A percentile compares a stretch with the other conserved stretches of the same genome.
Conservation (phyloP, 805 yeast species). For the Wickerhamomyces mucosus region DNA sequence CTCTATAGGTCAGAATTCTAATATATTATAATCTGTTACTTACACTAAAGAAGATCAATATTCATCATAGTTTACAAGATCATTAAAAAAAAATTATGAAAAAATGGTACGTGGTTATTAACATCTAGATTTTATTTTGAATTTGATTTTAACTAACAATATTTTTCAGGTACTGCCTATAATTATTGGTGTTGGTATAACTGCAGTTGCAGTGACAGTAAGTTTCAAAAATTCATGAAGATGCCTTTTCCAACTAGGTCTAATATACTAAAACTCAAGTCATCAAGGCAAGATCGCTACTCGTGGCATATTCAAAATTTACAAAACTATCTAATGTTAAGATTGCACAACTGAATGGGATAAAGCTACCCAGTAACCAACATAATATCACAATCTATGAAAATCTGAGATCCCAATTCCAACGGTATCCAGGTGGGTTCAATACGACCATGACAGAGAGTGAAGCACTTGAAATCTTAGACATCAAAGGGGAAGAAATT, state of each 20-base stretch:
- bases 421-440: constrained; percentile 51
- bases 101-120: too few species aligned
- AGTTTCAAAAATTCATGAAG: constrained; percentile 9
- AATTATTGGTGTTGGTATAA: constrained; percentile 44
- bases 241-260: background rate
- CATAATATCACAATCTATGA: constrained; percentile 9
- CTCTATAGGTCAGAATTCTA: too few species aligned
- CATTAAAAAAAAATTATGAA: too few species aligned
- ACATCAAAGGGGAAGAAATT: constrained; percentile 48
- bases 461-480: constrained; percentile 60
- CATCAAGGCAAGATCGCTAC: constrained; percentile 26
- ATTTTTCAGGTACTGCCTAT: constrained; percentile 46
- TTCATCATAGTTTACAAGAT: too few species aligned
- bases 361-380: constrained; percentile 14
- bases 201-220: constrained; percentile 40
- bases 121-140: too few species aligned
- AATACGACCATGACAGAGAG: constrained; percentile 53
- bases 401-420: constrained; percentile 21
- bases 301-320: constrained; percentile 24
- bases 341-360: constrained; percentile 32
- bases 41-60: too few species aligned
- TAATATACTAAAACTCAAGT: background rate
- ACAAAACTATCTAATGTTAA: constrained; percentile 24
- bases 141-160: too few species aligned
- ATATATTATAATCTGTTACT: too few species aligned